These are phyloP conservation scores for Phytophthora melonis DNA, from an alignment of 352 stramenopile genomes.

Conservation along the genomic window DNA sequence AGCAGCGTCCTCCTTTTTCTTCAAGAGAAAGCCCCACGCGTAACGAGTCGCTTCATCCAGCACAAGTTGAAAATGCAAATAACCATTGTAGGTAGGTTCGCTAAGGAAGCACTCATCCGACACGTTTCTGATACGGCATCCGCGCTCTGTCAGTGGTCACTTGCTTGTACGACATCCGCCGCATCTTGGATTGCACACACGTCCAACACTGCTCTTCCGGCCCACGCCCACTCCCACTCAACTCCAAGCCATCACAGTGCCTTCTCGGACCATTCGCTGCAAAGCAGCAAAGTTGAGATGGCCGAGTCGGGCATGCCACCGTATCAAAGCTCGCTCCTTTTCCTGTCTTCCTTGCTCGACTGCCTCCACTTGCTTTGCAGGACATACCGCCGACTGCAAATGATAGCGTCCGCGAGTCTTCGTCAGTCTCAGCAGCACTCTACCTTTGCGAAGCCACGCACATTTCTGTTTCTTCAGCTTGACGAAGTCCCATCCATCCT, in stretches of 20 bases:
- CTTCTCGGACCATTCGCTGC: background rate
- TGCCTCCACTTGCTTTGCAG: background rate
- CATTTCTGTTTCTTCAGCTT: background rate
- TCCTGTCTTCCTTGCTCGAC: background rate
- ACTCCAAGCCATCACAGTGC: background rate
- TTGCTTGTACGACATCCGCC: conserved; percentile 3
- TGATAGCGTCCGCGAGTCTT: background rate
- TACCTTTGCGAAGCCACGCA: background rate
- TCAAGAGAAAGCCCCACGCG: conserved; percentile 10
- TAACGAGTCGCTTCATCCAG: conserved; percentile 8
- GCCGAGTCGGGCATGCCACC: background rate
- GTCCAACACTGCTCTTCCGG: conserved; percentile 2
- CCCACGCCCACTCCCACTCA: background rate
- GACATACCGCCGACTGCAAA: background rate
- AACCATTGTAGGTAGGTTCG: conserved; percentile 3
- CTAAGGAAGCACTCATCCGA: conserved; percentile 3
- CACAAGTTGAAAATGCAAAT: conserved; percentile 5
- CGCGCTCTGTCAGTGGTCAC: conserved; percentile 6
- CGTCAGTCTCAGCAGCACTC: background rate
- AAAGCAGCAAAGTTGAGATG: conserved; percentile 1
- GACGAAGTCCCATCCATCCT: background rate
- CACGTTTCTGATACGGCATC: conserved; percentile 2
- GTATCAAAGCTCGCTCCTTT: background rate
- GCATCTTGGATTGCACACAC: conserved; percentile 11
- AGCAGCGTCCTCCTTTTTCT: conserved; percentile 1